A percentile compares a stretch with the other conserved stretches of the same genome.
These are phyloP conservation scores for Saturnispora kantuleensis DNA, from an alignment of 805 yeast genomes.

Conservation along the genomic window DNA sequence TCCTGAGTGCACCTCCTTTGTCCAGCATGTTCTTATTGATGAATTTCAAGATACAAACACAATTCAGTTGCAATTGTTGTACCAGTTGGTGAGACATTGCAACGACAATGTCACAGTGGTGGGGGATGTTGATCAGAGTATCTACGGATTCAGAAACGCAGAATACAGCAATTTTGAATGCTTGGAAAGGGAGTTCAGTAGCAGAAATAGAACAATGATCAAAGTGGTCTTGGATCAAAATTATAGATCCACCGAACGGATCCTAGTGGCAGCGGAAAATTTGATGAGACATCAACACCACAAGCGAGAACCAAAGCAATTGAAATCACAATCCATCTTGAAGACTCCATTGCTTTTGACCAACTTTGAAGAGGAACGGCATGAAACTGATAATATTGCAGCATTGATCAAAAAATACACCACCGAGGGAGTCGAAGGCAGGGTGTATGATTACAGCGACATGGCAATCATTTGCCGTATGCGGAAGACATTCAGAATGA, in stretches of 20 bases:
- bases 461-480: conserved; percentile 66
- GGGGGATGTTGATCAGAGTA: conserved; percentile 96
- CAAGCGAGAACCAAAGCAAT: conserved; percentile 32
- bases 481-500: conserved; percentile 43
- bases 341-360: conserved; percentile 34
- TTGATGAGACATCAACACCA: conserved; percentile 51
- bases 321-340: conserved; percentile 36
- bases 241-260: conserved; percentile 68
- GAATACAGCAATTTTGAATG: conserved; percentile 52
- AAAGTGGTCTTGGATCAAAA: conserved; percentile 48
- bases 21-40: conserved; percentile 75
- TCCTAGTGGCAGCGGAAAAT: conserved; percentile 53
- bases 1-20: conserved; percentile 36
- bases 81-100: conserved; percentile 36
- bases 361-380: conserved; percentile 30
- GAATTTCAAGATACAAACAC: conserved; percentile 90
- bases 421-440: conserved; percentile 14
- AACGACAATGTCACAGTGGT: conserved; percentile 67
- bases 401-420: conserved; percentile 28
- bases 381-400: conserved; percentile 51
- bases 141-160: conserved; percentile 82
- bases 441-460: conserved; percentile 39
- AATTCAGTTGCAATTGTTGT: conserved; percentile 64
- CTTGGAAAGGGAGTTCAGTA: conserved; percentile 34
- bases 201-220: conserved; percentile 14